Evolutionary conservation across 2,329 filamentous ascomycete genomes (phyloP), one percentile per base, ranked within the genome.

Genomic region (Aspergillus tubingensis): DNA sequence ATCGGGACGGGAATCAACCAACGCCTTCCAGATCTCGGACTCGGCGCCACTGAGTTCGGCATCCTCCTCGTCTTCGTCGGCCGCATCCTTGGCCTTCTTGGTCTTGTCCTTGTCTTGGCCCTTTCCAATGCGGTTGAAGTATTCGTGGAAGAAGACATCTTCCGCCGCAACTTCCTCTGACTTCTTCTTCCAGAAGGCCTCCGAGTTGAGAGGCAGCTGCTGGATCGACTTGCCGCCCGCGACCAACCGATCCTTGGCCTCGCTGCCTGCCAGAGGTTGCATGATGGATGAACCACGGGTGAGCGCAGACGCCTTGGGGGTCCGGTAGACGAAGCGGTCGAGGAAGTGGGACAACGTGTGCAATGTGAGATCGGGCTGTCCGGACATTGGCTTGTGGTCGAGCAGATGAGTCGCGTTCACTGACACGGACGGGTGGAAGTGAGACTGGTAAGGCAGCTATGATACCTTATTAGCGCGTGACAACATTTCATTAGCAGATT

Each of bases 291-390:
- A 84, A 53, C 96, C 96, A 65, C 91, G 90, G 30, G 86, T 82
- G 19, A 77, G 74, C 15, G 84, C 85, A 3, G 87, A 68, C 6
- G 76, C 81, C 82, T 96, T 96, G 63, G 94, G 88, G 69, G 95
- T 96, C 67, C 91, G 89, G 83, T 98, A 99, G n/a, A 96, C 92
- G 76, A 99, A 99, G 68, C 96, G 93, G 78, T 99, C 95, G 60
- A 99, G 83, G 83, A 99, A 99, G 75, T 96, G 90, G 71, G 95
- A 95, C 52, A 99, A 85, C 1, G 91, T 95, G 75, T 98, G 94
- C 60, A 92, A 88, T 15, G 91, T 89, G 54, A 97, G 83, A 69
- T 99, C 95, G 0, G 95, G 93, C 76, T 98, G 98, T 64, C 91
- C 87, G 62, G 91, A 88, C 75, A 91, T 88, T 54, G 87, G 84